Base-by-base conservation (phyloP, 176 grass and related monocot genomes). In the Zizania latifolia region DNA sequence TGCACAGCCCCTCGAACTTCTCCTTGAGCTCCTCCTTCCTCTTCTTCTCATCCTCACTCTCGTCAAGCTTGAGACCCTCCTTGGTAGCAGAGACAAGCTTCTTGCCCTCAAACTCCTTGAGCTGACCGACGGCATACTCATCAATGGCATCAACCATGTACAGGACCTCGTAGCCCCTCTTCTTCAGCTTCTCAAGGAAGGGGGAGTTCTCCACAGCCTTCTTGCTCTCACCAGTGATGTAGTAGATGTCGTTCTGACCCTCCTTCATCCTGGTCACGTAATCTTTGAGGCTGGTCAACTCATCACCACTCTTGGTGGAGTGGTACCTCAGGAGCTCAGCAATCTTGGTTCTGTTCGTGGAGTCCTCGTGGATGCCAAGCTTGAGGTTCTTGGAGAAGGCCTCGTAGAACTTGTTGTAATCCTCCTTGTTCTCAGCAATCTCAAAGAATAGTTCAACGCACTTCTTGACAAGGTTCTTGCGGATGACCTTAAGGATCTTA, bases 241-340 rank as follows among this genome's bases (percentile, higher is more conserved):
- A 96, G 77, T 92, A 92, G 34, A 92, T 89, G 22, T 96, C 92
- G 14, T 62, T 96, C 83, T 96, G 89, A 0, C 92, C 80, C 83
- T 96, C 92, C 86, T 96, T 96, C 92, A 96, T 96, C 74, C 92
- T 83, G 46, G 92, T 91, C 3, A 96, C 92, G 1, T 91, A 96
- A 62, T 96, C 89, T 83, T 96, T 96, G 0, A 92, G 83, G 83
- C 92, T 96, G 1, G 86, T 96, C 77, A 96, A 4, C 76, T 96
- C 92, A 64, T 96, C 89, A 29, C 92, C 92, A 11, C 92, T 96
- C 80, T 96, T 96, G 38, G 92, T 96, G 3, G 89, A 96, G 73
- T 96, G 89, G 73, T 86, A 96, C 40, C 92, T 89, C 72, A 96
- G 57, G 2, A 96, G 68, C 81, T 96, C 89, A 21, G 89, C 92